Conservation (phyloP, 108 stramenopile genomes). For the Cyclotella sp. region DNA sequence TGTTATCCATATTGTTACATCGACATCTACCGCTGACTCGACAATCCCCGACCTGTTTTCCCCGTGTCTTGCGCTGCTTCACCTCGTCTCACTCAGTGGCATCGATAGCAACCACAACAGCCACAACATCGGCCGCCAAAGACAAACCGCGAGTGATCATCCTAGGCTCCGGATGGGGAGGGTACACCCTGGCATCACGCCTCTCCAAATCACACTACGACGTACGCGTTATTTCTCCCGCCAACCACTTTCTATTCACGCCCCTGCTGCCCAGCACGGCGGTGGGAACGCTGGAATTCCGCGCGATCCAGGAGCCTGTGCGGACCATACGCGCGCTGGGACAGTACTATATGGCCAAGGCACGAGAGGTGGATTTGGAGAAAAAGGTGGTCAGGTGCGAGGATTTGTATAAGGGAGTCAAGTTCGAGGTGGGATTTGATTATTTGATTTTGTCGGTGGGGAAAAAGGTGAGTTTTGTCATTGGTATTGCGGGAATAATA, state of each 20-base stretch:
- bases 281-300: conserved; percentile 97
- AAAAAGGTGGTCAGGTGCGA: conserved; percentile 65
- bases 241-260: conserved; percentile 97
- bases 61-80: no score
- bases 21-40: no score
- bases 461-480: conserved; percentile 33
- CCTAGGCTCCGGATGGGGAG: conserved; percentile 77
- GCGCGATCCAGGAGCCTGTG: conserved; percentile 94
- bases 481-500: no score
- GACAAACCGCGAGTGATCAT: conserved; percentile 6
- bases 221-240: conserved; percentile 82
- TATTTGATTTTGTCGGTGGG: conserved; percentile 89
- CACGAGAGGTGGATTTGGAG: conserved; percentile 64
- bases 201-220: conserved; percentile 57
- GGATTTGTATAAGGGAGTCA: conserved; percentile 65
- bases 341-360: conserved; percentile 88
- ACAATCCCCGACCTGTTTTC: no score
- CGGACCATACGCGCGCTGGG: conserved; percentile 72
- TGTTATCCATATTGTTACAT: no score
- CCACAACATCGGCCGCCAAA: not conserved
- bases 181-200: conserved; percentile 64
- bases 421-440: conserved; percentile 89
- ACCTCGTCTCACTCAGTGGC: not conserved
- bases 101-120: not conserved
- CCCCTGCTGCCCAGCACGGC: conserved; percentile 94